Evolutionary conservation across 805 yeast genomes (phyloP).

Genomic region (Barnettozyma sucrosica): DNA sequence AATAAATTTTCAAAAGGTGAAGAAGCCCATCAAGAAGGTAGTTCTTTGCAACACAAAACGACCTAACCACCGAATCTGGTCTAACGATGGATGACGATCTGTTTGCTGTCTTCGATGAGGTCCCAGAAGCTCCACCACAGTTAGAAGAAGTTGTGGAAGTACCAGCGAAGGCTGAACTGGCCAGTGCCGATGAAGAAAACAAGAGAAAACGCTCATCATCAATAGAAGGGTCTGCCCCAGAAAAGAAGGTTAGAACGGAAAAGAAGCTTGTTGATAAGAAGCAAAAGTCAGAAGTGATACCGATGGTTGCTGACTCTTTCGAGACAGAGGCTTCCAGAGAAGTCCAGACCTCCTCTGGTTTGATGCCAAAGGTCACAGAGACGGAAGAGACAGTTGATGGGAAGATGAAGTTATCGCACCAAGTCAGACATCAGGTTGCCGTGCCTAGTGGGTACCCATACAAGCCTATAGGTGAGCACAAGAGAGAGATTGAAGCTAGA

Average conservation of each 20-base stretch:
- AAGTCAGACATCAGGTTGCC: slow-evolving; percentile 96
- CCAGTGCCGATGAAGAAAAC: slow-evolving; percentile 9
- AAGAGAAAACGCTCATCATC: slow-evolving; percentile 24
- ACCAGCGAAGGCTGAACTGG: not conserved
- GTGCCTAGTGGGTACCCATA: slow-evolving; percentile 89
- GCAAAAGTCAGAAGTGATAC: slow-evolving; percentile 45
- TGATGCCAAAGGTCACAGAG: slow-evolving; percentile 40
- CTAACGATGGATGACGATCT: slow-evolving; percentile 40
- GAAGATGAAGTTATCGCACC: slow-evolving; percentile 74
- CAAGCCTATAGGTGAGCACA: slow-evolving; percentile 82
- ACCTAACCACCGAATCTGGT: not conserved
- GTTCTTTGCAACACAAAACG: too few species aligned
- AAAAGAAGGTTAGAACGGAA: slow-evolving; percentile 23
- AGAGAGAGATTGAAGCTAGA: slow-evolving; percentile 72
- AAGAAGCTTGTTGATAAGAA: slow-evolving; percentile 31
- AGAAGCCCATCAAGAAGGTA: not conserved
- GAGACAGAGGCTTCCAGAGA: slow-evolving; percentile 89
- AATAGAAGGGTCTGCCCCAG: slow-evolving; percentile 8
- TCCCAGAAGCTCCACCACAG: slow-evolving; percentile 33
- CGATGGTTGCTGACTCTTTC: slow-evolving; percentile 79
- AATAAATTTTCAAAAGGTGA: not conserved
- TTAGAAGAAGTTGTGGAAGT: slow-evolving; percentile 8
- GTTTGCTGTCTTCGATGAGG: slow-evolving; percentile 58
- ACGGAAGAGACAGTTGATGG: slow-evolving; percentile 30
- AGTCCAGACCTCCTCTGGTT: slow-evolving; percentile 75